Conservation (phyloP, 2,329 filamentous ascomycete genomes). For the Arthrobotrys megalospora region DNA sequence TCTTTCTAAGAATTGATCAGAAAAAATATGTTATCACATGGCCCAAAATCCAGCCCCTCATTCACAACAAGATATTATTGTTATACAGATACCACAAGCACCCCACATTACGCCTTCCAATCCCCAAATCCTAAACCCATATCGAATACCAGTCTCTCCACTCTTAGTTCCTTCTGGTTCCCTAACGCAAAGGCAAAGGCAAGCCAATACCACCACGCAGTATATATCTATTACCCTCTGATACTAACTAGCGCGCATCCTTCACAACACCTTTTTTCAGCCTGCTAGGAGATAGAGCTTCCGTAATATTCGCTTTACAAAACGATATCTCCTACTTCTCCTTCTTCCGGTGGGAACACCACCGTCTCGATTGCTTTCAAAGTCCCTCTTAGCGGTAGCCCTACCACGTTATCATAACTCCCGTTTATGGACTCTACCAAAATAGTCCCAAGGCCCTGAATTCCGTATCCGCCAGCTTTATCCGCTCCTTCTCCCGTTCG, state of each 20-base stretch:
- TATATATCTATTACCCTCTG: too few species aligned
- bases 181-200: too few species aligned
- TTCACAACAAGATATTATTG: neutral
- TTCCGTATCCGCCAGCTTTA: constrained; percentile 95
- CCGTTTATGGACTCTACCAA: constrained; percentile 92
- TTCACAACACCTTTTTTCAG: too few species aligned
- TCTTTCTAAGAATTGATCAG: neutral
- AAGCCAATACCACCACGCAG: too few species aligned
- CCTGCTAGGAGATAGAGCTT: too few species aligned
- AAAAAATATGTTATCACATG: too few species aligned
- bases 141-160: neutral
- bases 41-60: neutral
- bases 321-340: constrained; percentile 13
- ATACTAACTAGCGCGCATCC: too few species aligned
- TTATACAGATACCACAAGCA: neutral
- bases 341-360: constrained; percentile 79
- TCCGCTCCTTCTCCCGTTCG: constrained; percentile 91
- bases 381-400: constrained; percentile 83
- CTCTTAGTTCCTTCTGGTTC: too few species aligned
- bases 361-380: constrained; percentile 89
- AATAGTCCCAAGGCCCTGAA: constrained; percentile 89
- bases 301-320: neutral
- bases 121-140: neutral
- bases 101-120: neutral
- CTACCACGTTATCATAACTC: constrained; percentile 92